Conservation (phyloP, 805 yeast genomes). For the Huiozyma naganishii region DNA sequence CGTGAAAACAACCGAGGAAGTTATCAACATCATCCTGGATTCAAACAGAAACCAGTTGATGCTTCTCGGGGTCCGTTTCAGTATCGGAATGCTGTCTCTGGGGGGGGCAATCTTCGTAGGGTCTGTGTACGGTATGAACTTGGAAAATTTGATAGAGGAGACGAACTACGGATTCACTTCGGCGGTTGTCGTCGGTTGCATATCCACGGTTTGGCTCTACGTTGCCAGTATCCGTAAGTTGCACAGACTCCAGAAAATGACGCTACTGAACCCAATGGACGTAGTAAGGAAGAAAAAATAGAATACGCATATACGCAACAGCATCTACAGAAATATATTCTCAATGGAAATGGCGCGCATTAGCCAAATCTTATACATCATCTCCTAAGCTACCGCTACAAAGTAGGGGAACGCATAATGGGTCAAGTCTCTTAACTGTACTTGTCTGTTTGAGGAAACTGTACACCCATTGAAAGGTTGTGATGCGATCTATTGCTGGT, state of each 20-base stretch:
- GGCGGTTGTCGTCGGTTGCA: constrained; percentile 31
- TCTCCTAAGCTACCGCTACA: no score
- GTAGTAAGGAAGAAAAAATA: neutral
- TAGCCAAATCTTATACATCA: neutral
- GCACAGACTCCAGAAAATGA: constrained; percentile 58
- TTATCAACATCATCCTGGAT: constrained; percentile 84
- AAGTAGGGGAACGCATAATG: no score
- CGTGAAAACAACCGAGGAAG: constrained; percentile 88
- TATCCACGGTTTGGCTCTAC: constrained; percentile 41
- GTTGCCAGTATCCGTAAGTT: constrained; percentile 45
- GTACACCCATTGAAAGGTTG: no score
- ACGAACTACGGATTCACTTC: constrained; percentile 55
- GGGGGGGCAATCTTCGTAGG: constrained; percentile 76
- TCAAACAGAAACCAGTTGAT: constrained; percentile 89
- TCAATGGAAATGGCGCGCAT: neutral
- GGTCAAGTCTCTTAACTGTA: no score
- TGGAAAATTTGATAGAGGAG: constrained; percentile 86
- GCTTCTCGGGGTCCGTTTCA: constrained; percentile 74
- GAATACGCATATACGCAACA: neutral
- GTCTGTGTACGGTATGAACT: constrained; percentile 90
- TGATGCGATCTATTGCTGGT: no score
- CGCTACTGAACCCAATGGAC: constrained; percentile 42
- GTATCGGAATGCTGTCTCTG: constrained; percentile 71
- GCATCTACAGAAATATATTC: neutral
- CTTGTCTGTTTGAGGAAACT: no score